These are phyloP conservation scores for Coemansia sp. DNA, from an alignment of 192 early-diverging fungal genomes.

Conservation along the genomic window DNA sequence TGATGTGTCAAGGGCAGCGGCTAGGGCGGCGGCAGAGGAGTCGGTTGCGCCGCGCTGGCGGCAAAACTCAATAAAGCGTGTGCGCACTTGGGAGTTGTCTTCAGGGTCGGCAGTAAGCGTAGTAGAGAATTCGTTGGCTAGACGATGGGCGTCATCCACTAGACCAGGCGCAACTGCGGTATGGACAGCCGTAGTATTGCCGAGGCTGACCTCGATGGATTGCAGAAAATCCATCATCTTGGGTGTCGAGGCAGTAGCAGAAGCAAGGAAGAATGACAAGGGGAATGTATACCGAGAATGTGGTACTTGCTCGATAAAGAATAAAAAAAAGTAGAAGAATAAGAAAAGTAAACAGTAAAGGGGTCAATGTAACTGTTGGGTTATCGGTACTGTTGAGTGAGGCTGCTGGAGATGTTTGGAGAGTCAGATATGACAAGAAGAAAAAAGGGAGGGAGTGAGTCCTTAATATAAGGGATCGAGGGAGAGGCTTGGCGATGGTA, in stretches of 20 bases:
- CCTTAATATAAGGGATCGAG: not conserved
- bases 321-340: not conserved
- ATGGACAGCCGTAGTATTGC: not conserved
- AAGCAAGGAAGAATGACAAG: not conserved
- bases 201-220: not conserved
- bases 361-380: not conserved
- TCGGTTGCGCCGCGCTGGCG: not conserved
- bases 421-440: no score
- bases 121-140: constrained; percentile 14
- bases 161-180: not conserved
- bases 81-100: not conserved
- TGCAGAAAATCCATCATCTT: constrained; percentile 2
- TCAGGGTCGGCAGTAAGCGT: not conserved
- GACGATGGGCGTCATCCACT: not conserved
- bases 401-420: not conserved
- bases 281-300: not conserved
- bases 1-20: not conserved
- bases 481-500: not conserved
- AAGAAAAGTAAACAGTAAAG: not conserved
- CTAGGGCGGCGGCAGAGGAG: not conserved
- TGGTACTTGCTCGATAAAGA: not conserved
- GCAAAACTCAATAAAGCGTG: constrained; percentile 17
- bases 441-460: not conserved
- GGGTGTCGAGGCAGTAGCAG: not conserved
- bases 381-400: not conserved